phyloP scores from a whole-genome alignment of 257 asterid genomes.

The Nicotiana attenuata region DNA sequence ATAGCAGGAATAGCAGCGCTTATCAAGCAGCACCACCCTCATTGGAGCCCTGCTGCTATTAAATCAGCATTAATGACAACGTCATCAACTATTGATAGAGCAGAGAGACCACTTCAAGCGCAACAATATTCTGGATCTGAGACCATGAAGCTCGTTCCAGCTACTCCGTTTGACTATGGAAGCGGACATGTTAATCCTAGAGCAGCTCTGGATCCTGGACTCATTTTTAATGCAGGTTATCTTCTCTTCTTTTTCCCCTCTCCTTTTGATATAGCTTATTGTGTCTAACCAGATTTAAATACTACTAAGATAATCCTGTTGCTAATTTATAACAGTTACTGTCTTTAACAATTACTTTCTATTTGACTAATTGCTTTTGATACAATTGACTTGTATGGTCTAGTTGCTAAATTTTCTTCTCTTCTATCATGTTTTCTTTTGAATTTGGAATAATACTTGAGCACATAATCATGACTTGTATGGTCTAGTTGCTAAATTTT shows the following conservation, averaged over 20 bases:
- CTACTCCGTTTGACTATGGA: conserved; percentile 78
- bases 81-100: conserved; percentile 58
- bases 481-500: not conserved
- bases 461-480: not conserved
- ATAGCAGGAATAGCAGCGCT: conserved; percentile 85
- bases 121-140: conserved; percentile 70
- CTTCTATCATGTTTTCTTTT: not conserved
- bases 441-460: not conserved
- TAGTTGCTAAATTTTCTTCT: not conserved
- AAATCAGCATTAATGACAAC: conserved; percentile 81
- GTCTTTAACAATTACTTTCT: conserved; percentile 1
- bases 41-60: conserved; percentile 84
- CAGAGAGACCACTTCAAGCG: conserved; percentile 72
- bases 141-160: conserved; percentile 51
- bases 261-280: not conserved
- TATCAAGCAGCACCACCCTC: conserved; percentile 71
- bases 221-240: conserved; percentile 64
- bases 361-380: not conserved
- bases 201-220: conserved; percentile 80
- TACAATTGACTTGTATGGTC: not conserved
- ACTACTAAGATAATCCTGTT: not conserved
- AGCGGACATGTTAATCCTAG: conserved; percentile 81
- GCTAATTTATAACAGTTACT: not conserved
- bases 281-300: not conserved
- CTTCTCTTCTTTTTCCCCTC: not conserved